Evolutionary conservation across 23 red algal species (phyloP).

Genomic region (Gracilaria caudata): DNA sequence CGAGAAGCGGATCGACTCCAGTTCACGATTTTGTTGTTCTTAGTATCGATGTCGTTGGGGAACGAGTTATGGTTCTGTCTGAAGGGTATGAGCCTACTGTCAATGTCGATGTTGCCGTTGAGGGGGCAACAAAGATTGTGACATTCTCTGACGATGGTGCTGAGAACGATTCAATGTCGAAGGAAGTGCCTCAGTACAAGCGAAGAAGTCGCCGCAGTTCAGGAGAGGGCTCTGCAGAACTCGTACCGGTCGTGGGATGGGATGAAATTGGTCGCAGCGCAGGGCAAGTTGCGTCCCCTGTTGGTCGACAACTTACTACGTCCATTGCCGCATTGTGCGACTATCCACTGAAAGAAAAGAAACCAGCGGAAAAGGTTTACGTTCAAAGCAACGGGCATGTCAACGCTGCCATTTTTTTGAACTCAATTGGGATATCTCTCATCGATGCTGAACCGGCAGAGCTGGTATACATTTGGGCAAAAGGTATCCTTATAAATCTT

Average conservation of each 20-base stretch:
- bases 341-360: slow-evolving; percentile 20
- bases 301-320: background rate
- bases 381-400: background rate
- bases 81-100: slow-evolving; percentile 45
- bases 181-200: background rate
- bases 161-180: background rate
- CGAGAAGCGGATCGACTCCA: slow-evolving; percentile 15
- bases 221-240: background rate
- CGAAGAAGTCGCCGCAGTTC: background rate
- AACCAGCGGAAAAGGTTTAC: slow-evolving; percentile 8
- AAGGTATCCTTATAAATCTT: slow-evolving; percentile 56
- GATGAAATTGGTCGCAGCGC: slow-evolving; percentile 36
- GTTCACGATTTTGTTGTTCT: slow-evolving; percentile 31
- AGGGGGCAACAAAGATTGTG: slow-evolving; percentile 93
- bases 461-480: slow-evolving; percentile 65
- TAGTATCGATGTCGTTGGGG: slow-evolving; percentile 74
- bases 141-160: slow-evolving; percentile 83
- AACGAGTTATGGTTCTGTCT: slow-evolving; percentile 53
- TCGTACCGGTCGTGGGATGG: slow-evolving; percentile 72
- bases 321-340: slow-evolving; percentile 6
- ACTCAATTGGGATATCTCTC: slow-evolving; percentile 81
- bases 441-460: slow-evolving; percentile 71
- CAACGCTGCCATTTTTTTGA: slow-evolving; percentile 67
- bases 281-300: background rate
- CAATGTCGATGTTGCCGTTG: slow-evolving; percentile 61